A percentile compares a stretch with the other conserved stretches of the same genome.
Evolutionary conservation across 768 basidiomycete genomes (phyloP).

Genomic region (Bullera alba): DNA sequence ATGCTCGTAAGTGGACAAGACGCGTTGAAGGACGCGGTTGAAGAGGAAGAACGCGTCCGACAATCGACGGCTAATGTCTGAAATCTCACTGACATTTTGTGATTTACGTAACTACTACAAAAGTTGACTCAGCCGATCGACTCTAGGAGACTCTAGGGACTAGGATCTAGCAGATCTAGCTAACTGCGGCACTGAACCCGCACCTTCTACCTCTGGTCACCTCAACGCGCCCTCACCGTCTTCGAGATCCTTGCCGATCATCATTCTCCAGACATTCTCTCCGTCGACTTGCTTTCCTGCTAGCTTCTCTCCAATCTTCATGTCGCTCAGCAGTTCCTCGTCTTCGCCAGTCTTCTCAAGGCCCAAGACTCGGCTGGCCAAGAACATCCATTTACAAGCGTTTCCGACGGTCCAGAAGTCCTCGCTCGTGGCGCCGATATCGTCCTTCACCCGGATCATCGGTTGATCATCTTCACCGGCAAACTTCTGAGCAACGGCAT

Average conservation of each 20-base stretch:
- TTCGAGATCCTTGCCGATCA: conserved; percentile 39
- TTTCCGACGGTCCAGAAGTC: conserved; percentile 46
- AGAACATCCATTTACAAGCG: conserved; percentile 37
- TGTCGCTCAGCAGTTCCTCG: conserved; percentile 16
- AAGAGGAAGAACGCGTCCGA: too few relatives aligned
- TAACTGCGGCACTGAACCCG: too few relatives aligned
- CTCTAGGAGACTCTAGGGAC: too few relatives aligned
- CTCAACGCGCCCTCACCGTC: conserved; percentile 35
- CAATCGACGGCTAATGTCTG: too few relatives aligned
- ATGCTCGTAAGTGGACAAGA: too few relatives aligned
- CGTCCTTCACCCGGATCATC: conserved; percentile 25
- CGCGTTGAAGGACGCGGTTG: too few relatives aligned
- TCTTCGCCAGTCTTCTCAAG: conserved; percentile 7
- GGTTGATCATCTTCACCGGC: conserved; percentile 29
- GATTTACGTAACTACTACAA: too few relatives aligned
- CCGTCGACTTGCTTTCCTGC: conserved; percentile 17
- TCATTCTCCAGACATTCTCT: conserved; percentile 42
- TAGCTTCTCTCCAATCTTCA: conserved; percentile 22
- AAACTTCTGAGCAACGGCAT: conserved; percentile 33
- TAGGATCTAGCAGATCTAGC: too few relatives aligned
- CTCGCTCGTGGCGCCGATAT: conserved; percentile 30
- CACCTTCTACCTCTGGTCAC: too few relatives aligned
- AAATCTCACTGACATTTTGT: too few relatives aligned
- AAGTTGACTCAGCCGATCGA: too few relatives aligned
- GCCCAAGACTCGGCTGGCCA: conserved; percentile 22